These are phyloP conservation scores for Candida albicans DNA, from an alignment of 1,139 yeast genomes.

Conservation along the genomic window DNA sequence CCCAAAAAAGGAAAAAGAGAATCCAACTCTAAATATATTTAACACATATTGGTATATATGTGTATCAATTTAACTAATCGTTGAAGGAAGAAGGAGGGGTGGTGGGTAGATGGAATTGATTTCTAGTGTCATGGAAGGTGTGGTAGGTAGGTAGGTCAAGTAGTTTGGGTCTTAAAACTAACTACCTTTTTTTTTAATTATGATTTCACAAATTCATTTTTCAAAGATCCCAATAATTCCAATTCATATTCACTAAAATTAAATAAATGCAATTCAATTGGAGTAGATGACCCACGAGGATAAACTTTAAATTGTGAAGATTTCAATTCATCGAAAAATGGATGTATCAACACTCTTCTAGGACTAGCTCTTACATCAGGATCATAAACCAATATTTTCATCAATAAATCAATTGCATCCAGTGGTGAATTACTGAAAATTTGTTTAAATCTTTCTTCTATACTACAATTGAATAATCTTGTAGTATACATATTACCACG, in stretches of 20 bases:
- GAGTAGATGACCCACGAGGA: slow-evolving; percentile 51
- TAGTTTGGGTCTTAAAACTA: background rate
- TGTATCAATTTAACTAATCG: background rate
- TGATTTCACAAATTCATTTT: slow-evolving; percentile 29
- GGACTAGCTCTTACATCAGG: slow-evolving; percentile 70
- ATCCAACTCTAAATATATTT: background rate
- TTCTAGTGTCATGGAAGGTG: background rate
- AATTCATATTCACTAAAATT: slow-evolving; percentile 57
- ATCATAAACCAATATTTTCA: slow-evolving; percentile 70
- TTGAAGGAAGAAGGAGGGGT: background rate
- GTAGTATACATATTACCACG: slow-evolving; percentile 73
- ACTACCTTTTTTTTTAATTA: background rate
- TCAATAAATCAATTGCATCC: slow-evolving; percentile 67
- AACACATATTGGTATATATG: slow-evolving; percentile 1
- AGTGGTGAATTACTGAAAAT: slow-evolving; percentile 70
- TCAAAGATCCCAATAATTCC: slow-evolving; percentile 46
- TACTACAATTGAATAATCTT: slow-evolving; percentile 61
- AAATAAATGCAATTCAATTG: slow-evolving; percentile 47
- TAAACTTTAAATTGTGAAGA: slow-evolving; percentile 54
- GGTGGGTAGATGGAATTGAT: background rate
- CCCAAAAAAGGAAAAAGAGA: too few species aligned
- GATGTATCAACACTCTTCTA: slow-evolving; percentile 65
- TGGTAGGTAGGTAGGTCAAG: background rate
- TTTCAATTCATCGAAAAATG: slow-evolving; percentile 69
- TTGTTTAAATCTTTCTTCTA: slow-evolving; percentile 64